These are phyloP conservation scores for Dictyophora rubrovolvata DNA, from an alignment of 768 basidiomycete genomes.

Conservation along the genomic window DNA sequence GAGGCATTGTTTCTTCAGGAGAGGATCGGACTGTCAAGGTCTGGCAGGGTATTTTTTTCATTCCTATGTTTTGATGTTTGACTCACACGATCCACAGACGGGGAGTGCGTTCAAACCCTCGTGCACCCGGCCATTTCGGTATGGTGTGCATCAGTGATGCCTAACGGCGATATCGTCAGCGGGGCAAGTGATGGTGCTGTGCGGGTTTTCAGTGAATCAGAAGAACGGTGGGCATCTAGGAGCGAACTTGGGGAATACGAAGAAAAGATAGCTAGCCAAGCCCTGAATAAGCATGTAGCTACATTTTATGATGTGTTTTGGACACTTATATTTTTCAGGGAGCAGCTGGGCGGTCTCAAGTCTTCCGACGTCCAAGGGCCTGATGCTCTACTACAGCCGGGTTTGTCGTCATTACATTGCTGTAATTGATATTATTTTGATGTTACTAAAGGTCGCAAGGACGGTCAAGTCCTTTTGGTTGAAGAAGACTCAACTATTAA, in stretches of 20 bases:
- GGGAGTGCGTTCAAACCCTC: constrained; percentile 80
- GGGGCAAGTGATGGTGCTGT: constrained; percentile 84
- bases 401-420: constrained; percentile 29
- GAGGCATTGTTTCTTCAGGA: constrained; percentile 80
- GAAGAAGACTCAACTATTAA: constrained; percentile 72
- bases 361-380: constrained; percentile 79
- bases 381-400: constrained; percentile 69
- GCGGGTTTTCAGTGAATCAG: constrained; percentile 70
- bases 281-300: constrained; percentile 48
- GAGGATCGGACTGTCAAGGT: constrained; percentile 90
- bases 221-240: constrained; percentile 63
- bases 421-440: not conserved
- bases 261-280: constrained; percentile 62
- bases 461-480: constrained; percentile 91
- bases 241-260: constrained; percentile 63
- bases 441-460: constrained; percentile 59
- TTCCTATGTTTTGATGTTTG: not conserved
- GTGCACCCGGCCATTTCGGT: constrained; percentile 95
- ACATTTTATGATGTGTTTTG: not conserved
- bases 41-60: constrained; percentile 61
- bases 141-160: constrained; percentile 83
- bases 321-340: constrained; percentile 21
- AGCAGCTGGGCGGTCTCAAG: constrained; percentile 88
- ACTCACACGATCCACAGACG: constrained; percentile 39
- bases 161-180: constrained; percentile 86